Evolutionary conservation across 257 asterid species (phyloP).

Genomic region (Knoxia roxburghii): DNA sequence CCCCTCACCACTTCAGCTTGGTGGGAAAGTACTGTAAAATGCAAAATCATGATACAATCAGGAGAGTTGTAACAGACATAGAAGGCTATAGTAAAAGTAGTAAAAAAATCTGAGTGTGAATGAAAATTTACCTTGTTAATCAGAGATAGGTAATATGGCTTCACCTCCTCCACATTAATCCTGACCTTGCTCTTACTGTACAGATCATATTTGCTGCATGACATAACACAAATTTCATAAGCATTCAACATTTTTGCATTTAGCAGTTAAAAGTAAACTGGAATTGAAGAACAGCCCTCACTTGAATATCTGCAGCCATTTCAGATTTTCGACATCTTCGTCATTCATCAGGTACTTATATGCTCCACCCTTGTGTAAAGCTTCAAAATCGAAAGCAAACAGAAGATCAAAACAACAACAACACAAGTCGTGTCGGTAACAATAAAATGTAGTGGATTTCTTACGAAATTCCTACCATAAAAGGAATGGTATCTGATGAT

Average conservation of each 20-base stretch:
- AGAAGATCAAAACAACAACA: background rate
- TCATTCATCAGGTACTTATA: conserved; percentile 38
- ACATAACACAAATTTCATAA: background rate
- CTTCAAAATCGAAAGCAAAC: conserved; percentile 16
- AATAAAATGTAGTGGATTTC: background rate
- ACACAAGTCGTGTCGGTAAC: too few relatives aligned
- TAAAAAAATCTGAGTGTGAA: background rate
- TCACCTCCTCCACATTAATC: conserved; percentile 34
- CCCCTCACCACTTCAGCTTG: conserved; percentile 38
- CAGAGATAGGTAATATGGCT: conserved; percentile 37
- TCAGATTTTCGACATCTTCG: conserved; percentile 33
- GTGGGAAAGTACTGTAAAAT: conserved; percentile 38
- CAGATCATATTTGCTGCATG: conserved; percentile 36
- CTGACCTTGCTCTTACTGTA: conserved; percentile 35
- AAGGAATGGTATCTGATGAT: conserved; percentile 43
- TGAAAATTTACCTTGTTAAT: conserved; percentile 32
- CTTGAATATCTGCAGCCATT: conserved; percentile 43
- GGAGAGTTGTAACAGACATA: background rate
- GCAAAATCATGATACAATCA: background rate
- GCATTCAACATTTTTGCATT: background rate
- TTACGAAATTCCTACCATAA: conserved; percentile 22
- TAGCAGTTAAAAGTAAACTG: background rate
- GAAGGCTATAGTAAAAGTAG: background rate
- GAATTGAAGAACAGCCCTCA: background rate
- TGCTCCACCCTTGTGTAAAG: conserved; percentile 34